Evolutionary conservation across 176 grass and related monocot genomes (phyloP), one percentile per base, ranked within the genome.

Genomic region (Rhynchospora tenuis): DNA sequence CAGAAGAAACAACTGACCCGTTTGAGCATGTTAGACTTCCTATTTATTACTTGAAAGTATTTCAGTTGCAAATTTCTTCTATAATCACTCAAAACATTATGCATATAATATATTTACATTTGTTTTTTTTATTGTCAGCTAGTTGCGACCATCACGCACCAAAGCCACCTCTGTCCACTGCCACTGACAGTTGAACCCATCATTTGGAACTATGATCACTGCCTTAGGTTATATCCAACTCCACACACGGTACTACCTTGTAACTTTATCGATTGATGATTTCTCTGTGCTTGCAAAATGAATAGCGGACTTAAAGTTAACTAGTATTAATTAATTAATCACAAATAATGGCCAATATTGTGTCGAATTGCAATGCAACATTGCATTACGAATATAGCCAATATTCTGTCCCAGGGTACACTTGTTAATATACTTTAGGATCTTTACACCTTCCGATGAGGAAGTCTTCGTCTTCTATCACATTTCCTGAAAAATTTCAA

Each of bases 151-250:
- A 90, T 98, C 67, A 98, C 92, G 57, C 95, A 98, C 87, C 95
- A 98, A 87, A 91, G 95, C 83, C 95, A 98, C 89, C 95, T 98
- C 80, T 98, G 95, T 81, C 95, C 95, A 64, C 83, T 98, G 88
- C 95, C 95, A 68, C 89, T 95, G 59, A 98, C 95, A 70, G 89
- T 98, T 69, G 92, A 95, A 80, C 92, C 92, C 71, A 93, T 98
- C 84, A 95, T 98, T 87, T 98, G 95, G 95, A 98, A 95, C 88
- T 98, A 93, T 71, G 95, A 95, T 86, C 92, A 98, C 86, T 94
- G 90, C 84, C 92, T 98, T 73, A 85, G 92, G 24, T 52, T 98
- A 54, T 98, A 98, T 87, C 95, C 95, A 80, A 95, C 92, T 83
- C 95, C 95, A 61, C 87, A 98, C 79, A 89, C 80, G 73, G 95